Evolutionary conservation across 169 alveolate genomes (phyloP), one percentile per base, ranked within the genome.

Genomic region (Toxoplasma gondii): DNA sequence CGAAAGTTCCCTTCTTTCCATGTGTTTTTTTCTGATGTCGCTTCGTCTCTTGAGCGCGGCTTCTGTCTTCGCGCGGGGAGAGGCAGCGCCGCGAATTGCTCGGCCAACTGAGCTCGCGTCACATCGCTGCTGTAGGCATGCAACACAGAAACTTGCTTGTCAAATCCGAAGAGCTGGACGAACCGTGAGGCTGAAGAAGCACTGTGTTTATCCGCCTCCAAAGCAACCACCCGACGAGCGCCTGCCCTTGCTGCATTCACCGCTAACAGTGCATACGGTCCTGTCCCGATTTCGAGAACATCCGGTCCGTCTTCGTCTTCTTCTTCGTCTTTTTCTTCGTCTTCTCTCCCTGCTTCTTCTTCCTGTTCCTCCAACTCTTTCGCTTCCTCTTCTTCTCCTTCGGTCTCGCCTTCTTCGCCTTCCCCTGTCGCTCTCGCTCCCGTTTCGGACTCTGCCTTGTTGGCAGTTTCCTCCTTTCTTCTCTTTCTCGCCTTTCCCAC

Each of bases 181-280:
- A 91, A 91, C 45, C 39, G n/a, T n/a, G 90, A 34, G 58, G 94
- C 94, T 22, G 91, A 74, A n/a, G n/a, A 36, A 69, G 91, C 67
- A 81, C 94, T 91, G 34, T 67, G 84, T 17, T 91, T 7, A 53
- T 91, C 94, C 9, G 94, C 94, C n/a, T 91, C 94, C 24, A 91
- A 53, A 16, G 94, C 94, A 17, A 91, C 67, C 16, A 67, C 91
- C 5, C 91, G 38, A 24, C 94, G 27, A 5, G 94, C 94, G 2
- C 96, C 96, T 10, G 93, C 96, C 16, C 96, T 16, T 10, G 96
- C 94, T 10, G 96, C 96, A 54, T 93, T 93, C 24, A 93, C n/a
- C 16, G 96, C 93, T 27, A 88, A 83, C 39, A 93, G 81, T 7
- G 92, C 96, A 29, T 70, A 93, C 49, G 96, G 96, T 10, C 96